A percentile compares a stretch with the other conserved stretches of the same genome.
These are phyloP conservation scores for Cryptococcus maquisensis DNA, from an alignment of 1,284 basidiomycete genomes.

Conservation along the genomic window DNA sequence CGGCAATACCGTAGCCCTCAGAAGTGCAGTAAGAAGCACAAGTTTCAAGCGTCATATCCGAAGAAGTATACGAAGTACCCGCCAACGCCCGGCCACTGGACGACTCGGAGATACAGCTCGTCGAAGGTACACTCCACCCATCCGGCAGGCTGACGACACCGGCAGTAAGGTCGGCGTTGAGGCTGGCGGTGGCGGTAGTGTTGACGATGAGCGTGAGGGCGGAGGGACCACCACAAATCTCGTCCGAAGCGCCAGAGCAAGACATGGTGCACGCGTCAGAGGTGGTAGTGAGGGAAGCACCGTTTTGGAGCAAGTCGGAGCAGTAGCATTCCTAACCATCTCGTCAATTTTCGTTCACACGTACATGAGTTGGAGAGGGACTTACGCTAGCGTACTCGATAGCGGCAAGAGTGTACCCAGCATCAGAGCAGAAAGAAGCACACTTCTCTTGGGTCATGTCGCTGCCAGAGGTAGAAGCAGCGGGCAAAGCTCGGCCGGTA, in stretches of 20 bases:
- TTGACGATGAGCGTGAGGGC: background rate
- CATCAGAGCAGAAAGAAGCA: constrained; percentile 22
- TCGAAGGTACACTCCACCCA: constrained; percentile 13
- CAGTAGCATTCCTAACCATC: constrained; percentile 30
- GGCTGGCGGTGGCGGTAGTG: constrained; percentile 6
- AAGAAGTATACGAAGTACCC: constrained; percentile 12
- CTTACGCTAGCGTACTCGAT: constrained; percentile 25
- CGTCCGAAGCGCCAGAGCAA: constrained; percentile 22
- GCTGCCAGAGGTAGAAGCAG: constrained; percentile 10
- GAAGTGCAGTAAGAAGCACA: constrained; percentile 17
- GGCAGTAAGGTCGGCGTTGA: constrained; percentile 15
- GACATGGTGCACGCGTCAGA: constrained; percentile 24
- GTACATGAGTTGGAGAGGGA: constrained; percentile 2
- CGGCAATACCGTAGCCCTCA: constrained; percentile 11
- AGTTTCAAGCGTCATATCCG: constrained; percentile 21
- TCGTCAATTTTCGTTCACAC: constrained; percentile 20
- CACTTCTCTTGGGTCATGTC: constrained; percentile 29
- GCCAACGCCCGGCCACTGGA: constrained; percentile 22
- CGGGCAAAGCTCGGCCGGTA: constrained; percentile 23
- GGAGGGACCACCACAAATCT: background rate
- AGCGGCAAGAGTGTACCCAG: constrained; percentile 29
- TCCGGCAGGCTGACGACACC: constrained; percentile 6
- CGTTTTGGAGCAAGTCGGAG: constrained; percentile 17
- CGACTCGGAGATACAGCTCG: constrained; percentile 20
- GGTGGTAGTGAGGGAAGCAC: constrained; percentile 16